Base-by-base conservation (phyloP, 2,329 filamentous ascomycete genomes). In the Dichotomopilus funicola region DNA sequence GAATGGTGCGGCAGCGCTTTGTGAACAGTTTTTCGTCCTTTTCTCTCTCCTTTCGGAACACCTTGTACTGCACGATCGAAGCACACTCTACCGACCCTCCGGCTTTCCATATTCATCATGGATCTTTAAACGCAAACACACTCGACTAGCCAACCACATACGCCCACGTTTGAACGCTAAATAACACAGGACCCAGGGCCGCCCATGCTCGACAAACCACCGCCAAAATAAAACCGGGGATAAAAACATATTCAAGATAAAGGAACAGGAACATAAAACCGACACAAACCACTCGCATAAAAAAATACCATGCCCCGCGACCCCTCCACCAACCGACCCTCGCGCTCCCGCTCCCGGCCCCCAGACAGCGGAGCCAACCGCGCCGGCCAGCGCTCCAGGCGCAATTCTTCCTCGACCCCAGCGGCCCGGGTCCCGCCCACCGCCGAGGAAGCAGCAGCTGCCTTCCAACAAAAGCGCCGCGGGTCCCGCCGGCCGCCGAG, bases 271-370 rank as follows among this genome's bases (percentile, higher is more conserved):
- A 27, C 31, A 33, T 42, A 42, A 19, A n/a, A 13, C 8, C 19
- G 46, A 44, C 37, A 9, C 8, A 11, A 7, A 9, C 48, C 53
- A 53, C 19, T 27, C 19, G 19, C 19, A 27, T 27, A 27, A 27
- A 27, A 27, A 27, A 27, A 27, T 27, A 27, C 19, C 19, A 62
- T 62, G 60, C 53, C 60, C 53, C 59, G 59, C 47, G 50, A 57
- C 50, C 54, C 59, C 44, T 60, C 58, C 33, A 10, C 43, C 7
- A 51, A 37, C 11, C 58, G 54, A 31, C 51, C 40, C 41, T 52
- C 47, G 33, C 54, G 41, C 34, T 55, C 51, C 43, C 49, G 27
- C 2, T 44, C 31, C 53, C 53, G 44, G 42, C 42, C 54, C 53
- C 53, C 34, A 19, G 49, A 52, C 40, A 51, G 41, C 47, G 42